A percentile compares a stretch with the other conserved stretches of the same genome.
These are phyloP conservation scores for Striga hermonthica DNA, from an alignment of 305 asterid species.

Conservation along the genomic window DNA sequence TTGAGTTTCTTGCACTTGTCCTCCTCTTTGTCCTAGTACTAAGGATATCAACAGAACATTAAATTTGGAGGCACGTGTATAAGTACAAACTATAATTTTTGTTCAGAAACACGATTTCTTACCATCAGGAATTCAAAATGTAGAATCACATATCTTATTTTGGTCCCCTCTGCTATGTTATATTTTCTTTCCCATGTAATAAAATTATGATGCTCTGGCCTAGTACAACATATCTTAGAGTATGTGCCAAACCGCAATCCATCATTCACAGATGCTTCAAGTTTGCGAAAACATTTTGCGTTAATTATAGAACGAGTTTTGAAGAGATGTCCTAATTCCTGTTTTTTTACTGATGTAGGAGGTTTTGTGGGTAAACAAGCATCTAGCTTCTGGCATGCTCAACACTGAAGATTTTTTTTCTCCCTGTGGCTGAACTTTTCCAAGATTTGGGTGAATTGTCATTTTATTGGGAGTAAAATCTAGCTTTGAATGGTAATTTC, in stretches of 20 bases:
- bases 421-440: neutral
- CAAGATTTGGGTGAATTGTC: neutral
- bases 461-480: neutral
- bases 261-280: neutral
- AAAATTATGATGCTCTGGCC: neutral
- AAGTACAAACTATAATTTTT: too few relatives aligned
- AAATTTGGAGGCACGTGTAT: too few relatives aligned
- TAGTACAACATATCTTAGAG: neutral
- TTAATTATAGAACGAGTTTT: neutral
- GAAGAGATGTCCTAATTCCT: neutral
- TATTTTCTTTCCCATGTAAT: neutral
- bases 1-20: too few relatives aligned
- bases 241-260: constrained; percentile 5
- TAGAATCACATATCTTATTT: too few relatives aligned
- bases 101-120: too few relatives aligned
- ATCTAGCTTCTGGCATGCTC: constrained; percentile 24
- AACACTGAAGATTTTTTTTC: constrained; percentile 8
- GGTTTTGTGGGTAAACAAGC: constrained; percentile 11
- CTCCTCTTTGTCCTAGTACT: too few relatives aligned
- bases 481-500: constrained; percentile 13
- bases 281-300: neutral
- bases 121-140: too few relatives aligned
- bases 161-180: neutral
- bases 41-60: too few relatives aligned
- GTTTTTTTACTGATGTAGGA: constrained; percentile 9